Evolutionary conservation across 768 basidiomycete species (phyloP), one percentile per base, ranked within the genome.

Genomic region (Panaeolus papilionaceus): DNA sequence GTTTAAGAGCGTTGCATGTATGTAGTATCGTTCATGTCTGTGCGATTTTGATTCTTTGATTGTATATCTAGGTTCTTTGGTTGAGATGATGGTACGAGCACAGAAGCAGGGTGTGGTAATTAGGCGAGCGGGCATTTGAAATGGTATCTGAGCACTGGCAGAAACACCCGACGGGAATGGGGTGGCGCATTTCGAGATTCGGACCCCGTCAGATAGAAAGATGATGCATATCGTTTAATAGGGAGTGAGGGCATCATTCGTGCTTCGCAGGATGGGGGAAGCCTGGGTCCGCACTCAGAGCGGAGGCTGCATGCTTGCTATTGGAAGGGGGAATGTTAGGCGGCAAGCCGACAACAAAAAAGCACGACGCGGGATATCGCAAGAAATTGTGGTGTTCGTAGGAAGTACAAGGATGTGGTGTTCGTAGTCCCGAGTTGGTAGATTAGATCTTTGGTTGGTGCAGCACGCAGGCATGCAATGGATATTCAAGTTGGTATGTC

Each of bases 341-440:
- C 28, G 28, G 28, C 26, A 37, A 58, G 54, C 54, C 33, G 10
- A 33, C 54, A n/a, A 45, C 49, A 51, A 51, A 58, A 37, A 33
- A 51, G 33, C 8, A 58, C 14, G 28, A 49, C 7, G 54, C 28
- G 26, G 54, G 54, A 58, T 58, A 58, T 58, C 54, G 54, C 54
- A 58, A 58, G 54, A 58, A 58, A 58, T 33, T 58, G 54, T 58
- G 54, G 28, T 14, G 54, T 58, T 58, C 28, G 54, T 37, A 58
- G 54, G 20, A 58, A 58, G n/a, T 58, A 58, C 54, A 58, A 58
- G 4, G 47, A 16, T 28, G 54, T 51, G 54, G 47, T 5, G 45
- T 58, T 58, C 54, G 16, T 58, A 58, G 54, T 58, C 54, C 54
- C 54, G 54, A 58, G 54, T 58, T 37, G 54, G 33, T 58, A 58